Evolutionary conservation across 208 protist species (phyloP), one percentile per base, ranked within the genome.

Genomic region (Leishmania amazonensis): DNA sequence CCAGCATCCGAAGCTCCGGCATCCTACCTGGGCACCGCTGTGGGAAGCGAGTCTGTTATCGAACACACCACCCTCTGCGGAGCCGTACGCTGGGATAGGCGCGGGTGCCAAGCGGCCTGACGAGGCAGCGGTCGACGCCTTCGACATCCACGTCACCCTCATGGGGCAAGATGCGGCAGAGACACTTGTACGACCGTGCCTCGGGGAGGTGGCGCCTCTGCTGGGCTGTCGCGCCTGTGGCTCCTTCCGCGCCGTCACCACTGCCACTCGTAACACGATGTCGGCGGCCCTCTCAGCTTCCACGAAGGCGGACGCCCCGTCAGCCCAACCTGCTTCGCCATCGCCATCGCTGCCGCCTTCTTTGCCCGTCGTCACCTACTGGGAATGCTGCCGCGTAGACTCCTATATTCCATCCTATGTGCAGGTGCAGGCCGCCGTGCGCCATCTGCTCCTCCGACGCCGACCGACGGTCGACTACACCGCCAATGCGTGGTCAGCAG

Each of bases 371-470:
- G 57, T 53, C n/a, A 76, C 74, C 6, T 54, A 68, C 51, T 83
- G 84, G 89, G 88, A 94, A 75, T 88, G 88, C 54, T 90, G 88
- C 78, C 88, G 89, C 47, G 89, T 94, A 8, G 91, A 94, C 80
- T 47, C 77, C 11, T 94, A 87, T 60, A 78, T 94, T 45, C 91
- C 91, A 3, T 15, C 84, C 21, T 64, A 72, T 40, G 83, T 93
- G 71, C 91, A 94, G 75, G 78, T 94, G 75, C 87, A 86, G 72
- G 82, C 87, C 28, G 85, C 86, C 9, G 85, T 91, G 75, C 89
- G 89, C 13, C 86, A 91, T 49, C 13, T 92, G 21, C 76, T 94
- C 38, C 62, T 40, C n/a, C 64, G 47, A n/a, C 83, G 83, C 9
- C 79, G 83, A 45, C 83, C 83, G 28, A 47, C 51, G 31, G 42